These are phyloP conservation scores for Termitomyces eurrhizus DNA, from an alignment of 768 basidiomycete genomes.

Conservation along the genomic window DNA sequence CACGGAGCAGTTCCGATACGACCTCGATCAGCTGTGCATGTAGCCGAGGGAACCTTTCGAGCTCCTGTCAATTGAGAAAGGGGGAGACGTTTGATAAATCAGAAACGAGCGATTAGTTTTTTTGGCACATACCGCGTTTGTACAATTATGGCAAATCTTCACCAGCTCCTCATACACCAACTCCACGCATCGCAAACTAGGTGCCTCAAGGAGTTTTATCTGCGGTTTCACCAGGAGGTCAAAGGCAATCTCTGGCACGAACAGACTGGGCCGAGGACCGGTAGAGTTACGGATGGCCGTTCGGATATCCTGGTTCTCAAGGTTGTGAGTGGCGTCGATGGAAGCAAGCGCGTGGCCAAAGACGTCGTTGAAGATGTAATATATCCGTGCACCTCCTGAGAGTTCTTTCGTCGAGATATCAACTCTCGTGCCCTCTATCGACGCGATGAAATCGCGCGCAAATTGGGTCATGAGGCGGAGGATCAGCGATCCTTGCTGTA, in stretches of 20 bases:
- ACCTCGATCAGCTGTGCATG: constrained; percentile 94
- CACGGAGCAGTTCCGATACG: constrained; percentile 93
- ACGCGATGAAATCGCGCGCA: constrained; percentile 93
- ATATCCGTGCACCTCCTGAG: constrained; percentile 95
- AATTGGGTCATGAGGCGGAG: constrained; percentile 98
- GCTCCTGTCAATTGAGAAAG: constrained; percentile 53
- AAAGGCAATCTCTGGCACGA: constrained; percentile 96
- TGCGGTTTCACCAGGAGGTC: constrained; percentile 97
- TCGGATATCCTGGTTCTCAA: constrained; percentile 92
- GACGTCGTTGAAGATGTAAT: constrained; percentile 99
- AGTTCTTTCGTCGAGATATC: constrained; percentile 98
- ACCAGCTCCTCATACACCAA: constrained; percentile 98
- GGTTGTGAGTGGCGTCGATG: constrained; percentile 87
- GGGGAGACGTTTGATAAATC: background rate
- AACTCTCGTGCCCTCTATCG: constrained; percentile 94
- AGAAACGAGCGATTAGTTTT: constrained; percentile 23
- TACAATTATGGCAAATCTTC: constrained; percentile 99
- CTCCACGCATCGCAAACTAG: constrained; percentile 93
- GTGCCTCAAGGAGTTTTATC: constrained; percentile 93
- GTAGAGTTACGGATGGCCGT: constrained; percentile 99
- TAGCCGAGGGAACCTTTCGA: constrained; percentile 91
- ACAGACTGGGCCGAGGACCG: constrained; percentile 92
- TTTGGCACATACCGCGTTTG: constrained; percentile 57
- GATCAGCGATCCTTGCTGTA: constrained; percentile 80
- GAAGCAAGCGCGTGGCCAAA: constrained; percentile 89